Conservation (phyloP, 768 basidiomycete species). For the Panaeolus cyanescens region DNA sequence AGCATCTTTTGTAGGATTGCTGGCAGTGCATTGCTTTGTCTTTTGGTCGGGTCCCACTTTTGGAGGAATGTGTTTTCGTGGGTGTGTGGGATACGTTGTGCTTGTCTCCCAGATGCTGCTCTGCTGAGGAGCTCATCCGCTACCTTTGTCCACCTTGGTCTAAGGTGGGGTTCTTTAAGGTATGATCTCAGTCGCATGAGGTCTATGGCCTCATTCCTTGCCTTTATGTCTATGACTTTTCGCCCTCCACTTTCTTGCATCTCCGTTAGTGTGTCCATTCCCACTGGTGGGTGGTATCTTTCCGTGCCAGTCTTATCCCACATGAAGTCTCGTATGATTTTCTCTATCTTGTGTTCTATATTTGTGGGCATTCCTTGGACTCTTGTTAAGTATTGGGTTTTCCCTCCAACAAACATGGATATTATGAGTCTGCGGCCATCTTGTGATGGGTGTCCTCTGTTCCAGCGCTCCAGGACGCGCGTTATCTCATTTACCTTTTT, state of each 20-base stretch:
- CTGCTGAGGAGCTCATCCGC: too few species aligned
- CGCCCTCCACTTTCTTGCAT: constrained; percentile 22
- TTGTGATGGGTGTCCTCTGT: constrained; percentile 13
- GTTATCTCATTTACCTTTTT: constrained; percentile 25
- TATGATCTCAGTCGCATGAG: constrained; percentile 26
- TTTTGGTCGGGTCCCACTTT: too few species aligned
- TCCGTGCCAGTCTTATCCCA: constrained; percentile 22
- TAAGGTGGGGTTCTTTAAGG: constrained; percentile 7
- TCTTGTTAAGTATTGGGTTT: constrained; percentile 26
- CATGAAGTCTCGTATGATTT: constrained; percentile 25
- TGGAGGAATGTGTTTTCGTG: too few species aligned
- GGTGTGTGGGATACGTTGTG: too few species aligned
- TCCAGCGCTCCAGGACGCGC: constrained; percentile 22
- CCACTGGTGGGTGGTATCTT: constrained; percentile 17
- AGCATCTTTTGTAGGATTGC: too few species aligned
- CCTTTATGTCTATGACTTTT: constrained; percentile 22
- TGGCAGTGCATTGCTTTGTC: too few species aligned
- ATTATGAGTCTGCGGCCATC: constrained; percentile 19
- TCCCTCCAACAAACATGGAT: constrained; percentile 21
- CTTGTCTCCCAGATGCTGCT: too few species aligned
- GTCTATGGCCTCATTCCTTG: constrained; percentile 26
- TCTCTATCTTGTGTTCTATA: constrained; percentile 20
- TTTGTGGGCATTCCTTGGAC: constrained; percentile 30
- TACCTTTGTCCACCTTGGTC: too few species aligned
- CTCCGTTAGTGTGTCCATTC: constrained; percentile 14